Percentiles rank a stretch among this genome's conserved stretches.
These are phyloP conservation scores for Chaetomium strumarium DNA, from an alignment of 2,329 filamentous ascomycete species.

Conservation along the genomic window DNA sequence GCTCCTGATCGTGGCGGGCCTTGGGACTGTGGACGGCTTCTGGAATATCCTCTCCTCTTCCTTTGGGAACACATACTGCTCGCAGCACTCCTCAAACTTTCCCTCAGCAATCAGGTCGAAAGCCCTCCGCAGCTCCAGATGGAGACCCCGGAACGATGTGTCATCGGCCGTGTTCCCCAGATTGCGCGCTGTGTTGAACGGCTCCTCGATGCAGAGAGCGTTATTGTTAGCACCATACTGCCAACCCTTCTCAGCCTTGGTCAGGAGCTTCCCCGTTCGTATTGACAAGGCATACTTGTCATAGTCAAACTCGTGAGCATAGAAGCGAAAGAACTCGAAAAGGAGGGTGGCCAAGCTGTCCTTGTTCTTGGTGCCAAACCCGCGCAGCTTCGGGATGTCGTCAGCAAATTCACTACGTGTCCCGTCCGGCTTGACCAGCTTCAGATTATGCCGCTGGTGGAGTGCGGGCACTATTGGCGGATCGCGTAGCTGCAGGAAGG, in stretches of 20 bases:
- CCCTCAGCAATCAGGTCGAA: constrained; percentile 76
- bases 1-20: constrained; percentile 53
- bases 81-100: constrained; percentile 77
- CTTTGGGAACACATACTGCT: constrained; percentile 81
- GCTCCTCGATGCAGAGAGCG: constrained; percentile 89
- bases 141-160: constrained; percentile 85
- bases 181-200: constrained; percentile 85
- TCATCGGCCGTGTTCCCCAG: constrained; percentile 95
- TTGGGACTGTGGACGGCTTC: constrained; percentile 48
- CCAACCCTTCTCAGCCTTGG: constrained; percentile 86
- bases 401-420: constrained; percentile 77
- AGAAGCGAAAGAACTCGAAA: constrained; percentile 93
- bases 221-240: constrained; percentile 66
- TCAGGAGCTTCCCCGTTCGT: constrained; percentile 69
- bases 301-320: constrained; percentile 89
- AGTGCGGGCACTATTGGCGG: constrained; percentile 81
- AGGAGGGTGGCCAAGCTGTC: constrained; percentile 79
- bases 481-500: constrained; percentile 82
- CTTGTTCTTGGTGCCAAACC: constrained; percentile 73
- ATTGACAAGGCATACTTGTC: constrained; percentile 80
- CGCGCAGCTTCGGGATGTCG: constrained; percentile 66
- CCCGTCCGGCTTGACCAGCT: constrained; percentile 56
- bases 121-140: constrained; percentile 80
- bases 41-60: constrained; percentile 64
- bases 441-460: constrained; percentile 65